Percentiles rank a stretch among this genome's conserved stretches.
Conservation (phyloP, 163 green algal genomes). For the Scenedesmus sp. region DNA sequence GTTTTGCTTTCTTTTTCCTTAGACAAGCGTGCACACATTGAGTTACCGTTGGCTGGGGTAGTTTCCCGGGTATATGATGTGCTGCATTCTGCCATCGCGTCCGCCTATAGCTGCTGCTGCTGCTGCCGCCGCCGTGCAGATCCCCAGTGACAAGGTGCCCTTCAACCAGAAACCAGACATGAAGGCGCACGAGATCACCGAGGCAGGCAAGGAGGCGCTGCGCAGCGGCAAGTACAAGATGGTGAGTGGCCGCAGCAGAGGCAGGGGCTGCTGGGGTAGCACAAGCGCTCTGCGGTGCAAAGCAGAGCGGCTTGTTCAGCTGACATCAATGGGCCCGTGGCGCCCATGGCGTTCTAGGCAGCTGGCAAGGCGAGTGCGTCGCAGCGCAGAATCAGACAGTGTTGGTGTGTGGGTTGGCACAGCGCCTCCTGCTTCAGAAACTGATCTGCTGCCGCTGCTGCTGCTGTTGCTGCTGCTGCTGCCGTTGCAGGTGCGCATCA, state of each 20-base stretch:
- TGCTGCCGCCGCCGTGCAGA: slow-evolving; percentile 63
- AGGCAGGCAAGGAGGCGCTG: slow-evolving; percentile 91
- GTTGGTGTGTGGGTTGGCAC: no score
- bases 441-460: not conserved
- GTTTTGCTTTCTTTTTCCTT: no score
- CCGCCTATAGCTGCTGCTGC: not conserved
- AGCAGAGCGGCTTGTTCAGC: not conserved
- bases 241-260: not conserved
- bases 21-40: no score
- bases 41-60: no score
- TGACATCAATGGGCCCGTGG: no score
- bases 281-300: not conserved
- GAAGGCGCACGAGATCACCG: slow-evolving; percentile 96
- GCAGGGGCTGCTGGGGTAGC: not conserved
- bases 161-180: slow-evolving; percentile 96
- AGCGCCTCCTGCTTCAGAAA: no score
- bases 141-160: slow-evolving; percentile 89
- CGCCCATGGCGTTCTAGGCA: no score
- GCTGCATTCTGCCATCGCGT: no score
- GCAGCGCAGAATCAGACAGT: no score
- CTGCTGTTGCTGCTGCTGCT: not conserved
- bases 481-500: slow-evolving; percentile 82
- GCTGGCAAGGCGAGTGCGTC: no score
- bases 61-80: no score
- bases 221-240: slow-evolving; percentile 58